These are phyloP conservation scores for Cavenderia fasciculata DNA, from an alignment of 78 protist genomes.

Conservation along the genomic window DNA sequence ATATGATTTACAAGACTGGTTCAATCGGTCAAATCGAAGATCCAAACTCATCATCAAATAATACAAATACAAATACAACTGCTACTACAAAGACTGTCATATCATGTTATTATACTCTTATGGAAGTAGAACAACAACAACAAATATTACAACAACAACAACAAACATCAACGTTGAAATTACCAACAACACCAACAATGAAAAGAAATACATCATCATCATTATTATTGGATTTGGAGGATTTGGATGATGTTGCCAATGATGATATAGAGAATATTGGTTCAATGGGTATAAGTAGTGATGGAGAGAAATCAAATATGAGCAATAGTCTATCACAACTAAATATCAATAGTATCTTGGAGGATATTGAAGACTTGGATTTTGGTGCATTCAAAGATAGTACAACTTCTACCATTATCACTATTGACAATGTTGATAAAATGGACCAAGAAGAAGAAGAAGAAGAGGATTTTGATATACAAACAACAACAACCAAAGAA, in stretches of 20 bases:
- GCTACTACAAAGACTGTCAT: background rate
- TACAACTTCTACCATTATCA: background rate
- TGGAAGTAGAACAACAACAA: constrained; percentile 52
- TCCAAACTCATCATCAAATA: background rate
- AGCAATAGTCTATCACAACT: too few relatives aligned
- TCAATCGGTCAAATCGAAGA: constrained; percentile 57
- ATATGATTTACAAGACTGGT: constrained; percentile 57
- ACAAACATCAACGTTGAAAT: background rate
- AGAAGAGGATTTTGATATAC: too few relatives aligned
- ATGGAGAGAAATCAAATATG: too few relatives aligned
- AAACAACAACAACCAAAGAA: background rate
- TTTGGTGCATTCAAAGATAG: too few relatives aligned
- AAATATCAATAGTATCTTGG: too few relatives aligned
- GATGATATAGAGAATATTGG: constrained; percentile 9
- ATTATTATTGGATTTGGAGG: background rate
- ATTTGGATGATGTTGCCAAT: background rate
- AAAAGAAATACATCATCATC: background rate
- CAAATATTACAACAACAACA: background rate
- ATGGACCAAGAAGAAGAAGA: background rate
- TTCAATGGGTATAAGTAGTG: too few relatives aligned
- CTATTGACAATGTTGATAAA: too few relatives aligned
- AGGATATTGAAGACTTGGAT: too few relatives aligned
- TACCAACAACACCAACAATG: background rate
- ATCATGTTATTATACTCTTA: constrained; percentile 47
- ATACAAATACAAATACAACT: background rate